Evolutionary conservation across 2,329 filamentous ascomycete species (phyloP), one percentile per base, ranked within the genome.

Genomic region (Claviceps maximensis): DNA sequence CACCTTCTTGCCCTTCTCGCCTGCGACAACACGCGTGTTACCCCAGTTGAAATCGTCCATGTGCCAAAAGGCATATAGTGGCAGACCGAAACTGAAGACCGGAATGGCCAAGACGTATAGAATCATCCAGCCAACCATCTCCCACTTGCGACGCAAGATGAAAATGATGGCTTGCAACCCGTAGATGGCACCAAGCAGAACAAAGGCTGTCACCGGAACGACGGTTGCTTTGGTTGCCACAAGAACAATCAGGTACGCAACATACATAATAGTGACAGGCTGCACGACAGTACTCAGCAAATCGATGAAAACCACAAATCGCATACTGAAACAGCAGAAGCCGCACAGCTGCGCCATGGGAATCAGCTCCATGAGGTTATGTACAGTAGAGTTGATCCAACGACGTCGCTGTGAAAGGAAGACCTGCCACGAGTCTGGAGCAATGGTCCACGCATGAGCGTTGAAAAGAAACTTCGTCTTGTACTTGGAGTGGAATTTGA

Each of bases 21-120:
- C 93, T 8, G 87, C 93, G 58, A 98, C 89, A 54, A 98, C 82
- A 82, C 93, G 91, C 42, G 93, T 98, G 71, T 96, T 98, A 71
- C 93, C 93, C 93, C 93, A 98, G 62, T 86, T 87, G 80, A 98
- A 98, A 72, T 98, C 93, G 69, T 98, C 93, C 93, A 97, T 97
- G 73, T 96, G 81, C 93, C 93, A 98, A 79, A 98, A 98, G 49
- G 91, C 79, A 69, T 97, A 97, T 29, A 98, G 73, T 0, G 93
- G 93, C 46, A 98, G 78, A 54, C 80, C 89, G 58, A 95, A 89
- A 45, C 87, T 84, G 77, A 95, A 98, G 58, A 98, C 80, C 0
- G 91, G 91, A 56, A 95, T 86, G 52, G 93, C 91, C 31, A 93
- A 58, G 55, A 98, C 80, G 69, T 98, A 98, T 57, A 98, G 82